Evolutionary conservation across 2,329 filamentous ascomycete species (phyloP).

Genomic region (Cladosporium sp.): DNA sequence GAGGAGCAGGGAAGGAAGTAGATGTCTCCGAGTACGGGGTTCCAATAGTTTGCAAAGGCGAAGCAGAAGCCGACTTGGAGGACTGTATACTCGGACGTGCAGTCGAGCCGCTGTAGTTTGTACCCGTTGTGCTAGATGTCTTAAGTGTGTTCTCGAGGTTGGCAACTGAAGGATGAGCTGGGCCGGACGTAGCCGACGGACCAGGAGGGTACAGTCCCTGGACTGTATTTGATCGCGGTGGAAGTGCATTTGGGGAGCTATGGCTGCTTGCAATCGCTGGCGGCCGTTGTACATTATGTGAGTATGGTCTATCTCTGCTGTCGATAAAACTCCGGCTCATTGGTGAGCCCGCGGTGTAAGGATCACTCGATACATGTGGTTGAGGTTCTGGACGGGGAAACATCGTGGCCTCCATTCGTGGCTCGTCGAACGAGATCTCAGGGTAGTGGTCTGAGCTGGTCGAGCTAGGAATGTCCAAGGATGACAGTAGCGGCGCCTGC

Average conservation of each 20-base stretch:
- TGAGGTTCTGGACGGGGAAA: conserved; percentile 7
- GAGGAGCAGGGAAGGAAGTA: conserved; percentile 34
- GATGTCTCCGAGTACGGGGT: conserved; percentile 35
- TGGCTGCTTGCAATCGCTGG: conserved; percentile 23
- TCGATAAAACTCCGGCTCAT: conserved; percentile 36
- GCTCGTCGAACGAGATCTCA: conserved; percentile 18
- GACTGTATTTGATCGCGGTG: conserved; percentile 5
- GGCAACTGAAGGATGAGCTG: not conserved
- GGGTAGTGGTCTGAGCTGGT: not conserved
- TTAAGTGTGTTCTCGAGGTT: conserved; percentile 2
- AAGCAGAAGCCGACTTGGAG: conserved; percentile 19
- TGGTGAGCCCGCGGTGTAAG: conserved; percentile 23
- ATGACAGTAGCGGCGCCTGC: not conserved
- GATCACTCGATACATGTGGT: conserved; percentile 4
- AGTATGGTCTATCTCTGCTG: conserved; percentile 35
- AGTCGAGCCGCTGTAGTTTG: conserved; percentile 30
- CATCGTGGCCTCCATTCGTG: conserved; percentile 20
- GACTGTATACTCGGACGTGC: conserved; percentile 29
- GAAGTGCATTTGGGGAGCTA: conserved; percentile 28
- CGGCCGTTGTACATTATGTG: conserved; percentile 19
- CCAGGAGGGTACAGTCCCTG: conserved; percentile 1
- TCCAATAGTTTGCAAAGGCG: conserved; percentile 30
- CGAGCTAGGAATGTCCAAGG: not conserved
- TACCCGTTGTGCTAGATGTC: conserved; percentile 15
- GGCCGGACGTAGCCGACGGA: not conserved